Conservation (phyloP, 2,329 filamentous ascomycete genomes). For the Penicillium expansum region DNA sequence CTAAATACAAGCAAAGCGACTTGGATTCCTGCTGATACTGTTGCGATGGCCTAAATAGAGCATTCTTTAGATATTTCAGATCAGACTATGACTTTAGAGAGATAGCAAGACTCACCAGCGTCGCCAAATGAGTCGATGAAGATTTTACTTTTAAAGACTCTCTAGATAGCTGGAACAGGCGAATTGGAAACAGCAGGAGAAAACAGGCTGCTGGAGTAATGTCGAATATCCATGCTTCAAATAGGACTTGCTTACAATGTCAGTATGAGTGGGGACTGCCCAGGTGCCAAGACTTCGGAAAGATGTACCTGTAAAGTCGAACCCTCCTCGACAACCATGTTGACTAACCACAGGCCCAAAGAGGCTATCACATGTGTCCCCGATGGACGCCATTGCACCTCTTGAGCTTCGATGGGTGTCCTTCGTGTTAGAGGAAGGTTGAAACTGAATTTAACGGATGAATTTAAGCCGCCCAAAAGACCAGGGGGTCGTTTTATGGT, state of each 20-base stretch:
- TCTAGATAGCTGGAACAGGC: constrained; percentile 11
- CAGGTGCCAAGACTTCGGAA: not conserved
- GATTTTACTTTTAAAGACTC: constrained; percentile 13
- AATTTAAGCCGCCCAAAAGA: not conserved
- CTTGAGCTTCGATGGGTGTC: not conserved
- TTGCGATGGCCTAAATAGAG: not conserved
- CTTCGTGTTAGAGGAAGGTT: not conserved
- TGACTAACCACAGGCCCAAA: not conserved
- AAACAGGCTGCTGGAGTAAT: constrained; percentile 4
- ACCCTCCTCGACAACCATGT: not conserved
- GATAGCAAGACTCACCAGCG: constrained; percentile 3
- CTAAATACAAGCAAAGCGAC: not conserved
- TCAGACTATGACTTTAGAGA: not conserved
- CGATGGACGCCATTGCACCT: not conserved
- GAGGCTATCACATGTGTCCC: not conserved
- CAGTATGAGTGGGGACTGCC: not conserved
- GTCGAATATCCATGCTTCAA: not conserved
- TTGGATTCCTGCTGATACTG: not conserved
- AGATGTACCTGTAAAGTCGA: not conserved
- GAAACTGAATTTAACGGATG: not conserved
- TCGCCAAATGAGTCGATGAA: constrained; percentile 7
- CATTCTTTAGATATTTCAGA: not conserved
- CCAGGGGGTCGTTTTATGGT: not conserved
- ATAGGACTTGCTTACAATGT: not conserved
- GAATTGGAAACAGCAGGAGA: constrained; percentile 12